Evolutionary conservation across 208 protist genomes (phyloP).

Genomic region (Leishmania arabica): DNA sequence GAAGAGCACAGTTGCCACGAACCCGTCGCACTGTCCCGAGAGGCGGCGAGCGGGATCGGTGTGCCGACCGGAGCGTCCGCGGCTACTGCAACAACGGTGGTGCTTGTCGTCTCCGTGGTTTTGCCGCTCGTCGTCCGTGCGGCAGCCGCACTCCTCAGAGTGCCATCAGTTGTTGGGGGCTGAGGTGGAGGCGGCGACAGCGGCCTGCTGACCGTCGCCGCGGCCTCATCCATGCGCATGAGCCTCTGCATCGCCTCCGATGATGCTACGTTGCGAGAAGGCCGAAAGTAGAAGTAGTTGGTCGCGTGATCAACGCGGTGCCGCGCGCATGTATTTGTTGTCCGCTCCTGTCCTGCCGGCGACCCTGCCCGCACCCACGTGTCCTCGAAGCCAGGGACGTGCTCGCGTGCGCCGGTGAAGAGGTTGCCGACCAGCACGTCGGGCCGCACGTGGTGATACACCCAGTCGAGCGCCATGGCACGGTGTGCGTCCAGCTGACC

Average conservation of each 20-base stretch:
- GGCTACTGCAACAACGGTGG: conserved; percentile 6
- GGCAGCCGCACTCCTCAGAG: background rate
- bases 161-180: background rate
- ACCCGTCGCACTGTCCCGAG: background rate
- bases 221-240: conserved; percentile 1
- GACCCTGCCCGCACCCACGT: conserved; percentile 67
- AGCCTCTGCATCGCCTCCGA: conserved; percentile 7
- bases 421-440: conserved; percentile 75
- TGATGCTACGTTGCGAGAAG: conserved; percentile 26
- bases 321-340: conserved; percentile 67
- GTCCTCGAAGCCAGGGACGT: conserved; percentile 61
- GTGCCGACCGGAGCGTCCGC: conserved; percentile 44
- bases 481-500: conserved; percentile 64
- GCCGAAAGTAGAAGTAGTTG: conserved; percentile 80
- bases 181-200: background rate
- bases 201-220: background rate
- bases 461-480: conserved; percentile 53
- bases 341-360: conserved; percentile 65
- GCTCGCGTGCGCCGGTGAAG: conserved; percentile 51
- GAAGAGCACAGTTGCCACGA: conserved; percentile 15
- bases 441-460: conserved; percentile 54
- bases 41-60: conserved; percentile 41
- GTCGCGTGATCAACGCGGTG: conserved; percentile 50
- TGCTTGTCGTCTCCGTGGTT: background rate
- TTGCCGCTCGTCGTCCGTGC: background rate